A percentile compares a stretch with the other conserved stretches of the same genome.
Evolutionary conservation across 441 rosid species (phyloP).

Genomic region (Erysimum cheiri): DNA sequence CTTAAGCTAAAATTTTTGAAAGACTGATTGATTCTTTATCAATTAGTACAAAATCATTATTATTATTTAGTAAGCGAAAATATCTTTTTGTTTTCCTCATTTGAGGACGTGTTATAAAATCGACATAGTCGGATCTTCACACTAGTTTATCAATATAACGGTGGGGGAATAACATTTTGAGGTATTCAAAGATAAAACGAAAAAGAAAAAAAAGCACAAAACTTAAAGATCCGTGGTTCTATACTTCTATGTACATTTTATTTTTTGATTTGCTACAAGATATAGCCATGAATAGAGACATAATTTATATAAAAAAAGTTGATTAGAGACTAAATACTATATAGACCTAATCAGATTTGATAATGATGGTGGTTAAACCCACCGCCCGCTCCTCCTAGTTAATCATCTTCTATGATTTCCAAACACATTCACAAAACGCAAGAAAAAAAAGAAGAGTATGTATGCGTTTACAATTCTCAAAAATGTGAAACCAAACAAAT

Average conservation of each 20-base stretch:
- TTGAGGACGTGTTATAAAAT: not conserved
- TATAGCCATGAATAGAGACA: not conserved
- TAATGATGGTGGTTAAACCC: constrained; percentile 12
- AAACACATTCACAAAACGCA: not conserved
- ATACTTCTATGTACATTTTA: not conserved
- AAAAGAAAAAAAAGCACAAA: too few relatives aligned
- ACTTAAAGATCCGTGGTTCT: not conserved
- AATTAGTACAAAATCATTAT: not conserved
- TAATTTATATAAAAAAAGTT: too few relatives aligned
- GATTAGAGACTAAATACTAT: not conserved
- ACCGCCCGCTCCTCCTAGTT: constrained; percentile 12
- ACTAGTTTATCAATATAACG: not conserved
- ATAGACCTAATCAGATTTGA: not conserved
- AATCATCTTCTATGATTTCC: not conserved
- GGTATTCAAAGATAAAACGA: not conserved
- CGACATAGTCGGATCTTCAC: not conserved
- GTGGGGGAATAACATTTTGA: not conserved
- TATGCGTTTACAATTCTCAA: not conserved
- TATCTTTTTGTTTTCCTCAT: not conserved
- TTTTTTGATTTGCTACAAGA: not conserved
- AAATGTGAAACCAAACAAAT: not conserved
- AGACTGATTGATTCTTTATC: not conserved
- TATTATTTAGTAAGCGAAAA: not conserved
- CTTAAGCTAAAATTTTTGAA: too few relatives aligned
- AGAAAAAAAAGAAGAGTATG: not conserved